phyloP scores from a whole-genome alignment of 2,329 filamentous ascomycete species.

The Diaporthe nobilis region DNA sequence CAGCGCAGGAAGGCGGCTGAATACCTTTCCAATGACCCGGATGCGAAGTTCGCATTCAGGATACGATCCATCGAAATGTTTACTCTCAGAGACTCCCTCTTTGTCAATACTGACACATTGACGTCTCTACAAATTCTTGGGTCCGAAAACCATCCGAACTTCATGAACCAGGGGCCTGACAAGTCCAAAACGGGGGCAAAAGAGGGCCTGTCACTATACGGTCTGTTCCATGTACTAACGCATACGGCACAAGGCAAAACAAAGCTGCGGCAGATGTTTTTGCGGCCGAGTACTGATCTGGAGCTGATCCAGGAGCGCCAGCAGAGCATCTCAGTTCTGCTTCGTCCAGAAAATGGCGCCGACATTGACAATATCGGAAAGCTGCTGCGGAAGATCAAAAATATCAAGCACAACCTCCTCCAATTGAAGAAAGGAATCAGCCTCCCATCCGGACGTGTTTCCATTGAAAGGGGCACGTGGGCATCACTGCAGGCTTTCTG shows the following conservation, averaged over 20 bases:
- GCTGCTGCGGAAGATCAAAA: conserved; percentile 79
- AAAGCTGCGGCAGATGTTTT: conserved; percentile 82
- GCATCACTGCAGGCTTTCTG: conserved; percentile 79
- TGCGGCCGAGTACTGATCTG: conserved; percentile 81
- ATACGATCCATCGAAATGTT: conserved; percentile 82
- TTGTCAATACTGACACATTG: conserved; percentile 85
- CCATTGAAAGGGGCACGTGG: conserved; percentile 80
- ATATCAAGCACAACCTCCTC: conserved; percentile 77
- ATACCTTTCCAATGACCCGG: conserved; percentile 72
- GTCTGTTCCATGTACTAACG: conserved; percentile 82
- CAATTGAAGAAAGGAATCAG: conserved; percentile 85
- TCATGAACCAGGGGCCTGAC: conserved; percentile 79
- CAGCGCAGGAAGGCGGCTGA: conserved; percentile 76
- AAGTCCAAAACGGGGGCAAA: conserved; percentile 75
- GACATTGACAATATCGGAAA: conserved; percentile 69
- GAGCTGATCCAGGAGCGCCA: conserved; percentile 80
- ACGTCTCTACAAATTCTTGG: conserved; percentile 87
- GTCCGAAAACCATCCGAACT: conserved; percentile 86
- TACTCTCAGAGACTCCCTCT: conserved; percentile 76
- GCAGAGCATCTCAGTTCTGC: conserved; percentile 75
- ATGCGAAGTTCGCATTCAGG: conserved; percentile 68
- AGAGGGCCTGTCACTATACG: conserved; percentile 87
- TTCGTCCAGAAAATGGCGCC: conserved; percentile 76
- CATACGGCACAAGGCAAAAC: conserved; percentile 84
- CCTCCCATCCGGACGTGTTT: conserved; percentile 59